Evolutionary conservation across 495 filamentous ascomycete species (phyloP).

Genomic region (Cairneyella variabilis): DNA sequence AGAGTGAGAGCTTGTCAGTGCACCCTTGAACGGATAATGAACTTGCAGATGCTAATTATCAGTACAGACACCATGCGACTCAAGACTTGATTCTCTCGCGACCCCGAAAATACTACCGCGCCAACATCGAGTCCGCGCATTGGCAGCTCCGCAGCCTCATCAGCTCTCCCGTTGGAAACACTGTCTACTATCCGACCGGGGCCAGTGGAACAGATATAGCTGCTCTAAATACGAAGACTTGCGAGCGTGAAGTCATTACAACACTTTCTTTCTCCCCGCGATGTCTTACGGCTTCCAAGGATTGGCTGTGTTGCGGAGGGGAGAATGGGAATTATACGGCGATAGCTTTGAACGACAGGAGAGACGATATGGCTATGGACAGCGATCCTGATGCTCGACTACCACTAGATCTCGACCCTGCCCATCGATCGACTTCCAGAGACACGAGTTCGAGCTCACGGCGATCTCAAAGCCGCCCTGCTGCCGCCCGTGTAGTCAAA

Average conservation of each 20-base stretch:
- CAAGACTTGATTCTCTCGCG: constrained; percentile 56
- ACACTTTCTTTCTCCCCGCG: constrained; percentile 75
- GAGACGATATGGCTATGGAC: constrained; percentile 11
- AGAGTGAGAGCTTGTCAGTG: constrained; percentile 46
- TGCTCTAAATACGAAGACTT: constrained; percentile 64
- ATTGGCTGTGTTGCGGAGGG: constrained; percentile 89
- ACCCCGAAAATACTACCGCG: constrained; percentile 71
- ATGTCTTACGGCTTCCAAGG: constrained; percentile 78
- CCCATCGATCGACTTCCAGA: constrained; percentile 18
- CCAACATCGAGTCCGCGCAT: constrained; percentile 78
- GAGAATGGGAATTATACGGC: constrained; percentile 81
- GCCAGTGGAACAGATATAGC: constrained; percentile 67
- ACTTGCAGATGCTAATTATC: neutral
- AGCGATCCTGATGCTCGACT: constrained; percentile 59
- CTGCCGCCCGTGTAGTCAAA: constrained; percentile 1
- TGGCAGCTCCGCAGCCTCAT: constrained; percentile 90
- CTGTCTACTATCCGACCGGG: constrained; percentile 85
- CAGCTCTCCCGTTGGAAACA: constrained; percentile 68
- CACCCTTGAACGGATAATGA: too few relatives aligned
- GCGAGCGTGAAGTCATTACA: constrained; percentile 70
- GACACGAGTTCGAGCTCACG: neutral
- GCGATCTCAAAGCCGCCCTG: constrained; percentile 13
- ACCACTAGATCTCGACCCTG: constrained; percentile 49
- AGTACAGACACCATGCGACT: constrained; percentile 31
- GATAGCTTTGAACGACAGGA: constrained; percentile 37